phyloP scores from a whole-genome alignment of 2,329 filamentous ascomycete genomes.

The Macrophomina tecta region DNA sequence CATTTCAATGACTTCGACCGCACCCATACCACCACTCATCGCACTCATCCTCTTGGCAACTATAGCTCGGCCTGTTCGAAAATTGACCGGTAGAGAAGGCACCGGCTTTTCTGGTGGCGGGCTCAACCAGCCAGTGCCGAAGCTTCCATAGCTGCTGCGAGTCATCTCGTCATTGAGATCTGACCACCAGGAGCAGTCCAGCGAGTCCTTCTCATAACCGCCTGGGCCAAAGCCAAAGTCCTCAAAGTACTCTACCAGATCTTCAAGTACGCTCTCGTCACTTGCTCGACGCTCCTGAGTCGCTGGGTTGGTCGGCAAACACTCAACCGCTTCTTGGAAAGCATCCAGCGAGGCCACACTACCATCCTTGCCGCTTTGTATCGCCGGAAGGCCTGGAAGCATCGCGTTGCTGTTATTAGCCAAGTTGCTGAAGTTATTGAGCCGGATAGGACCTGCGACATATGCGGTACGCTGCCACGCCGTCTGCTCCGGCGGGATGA shows the following conservation, averaged over 20 bases:
- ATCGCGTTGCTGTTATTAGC: not conserved
- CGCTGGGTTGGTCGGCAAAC: conserved; percentile 1
- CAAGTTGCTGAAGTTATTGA: conserved; percentile 37
- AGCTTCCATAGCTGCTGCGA: conserved; percentile 3
- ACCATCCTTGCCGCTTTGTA: not conserved
- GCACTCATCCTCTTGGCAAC: conserved; percentile 6
- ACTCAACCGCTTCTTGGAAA: conserved; percentile 17
- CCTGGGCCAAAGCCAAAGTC: conserved; percentile 41
- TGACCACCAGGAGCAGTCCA: conserved; percentile 23
- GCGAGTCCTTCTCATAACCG: conserved; percentile 5
- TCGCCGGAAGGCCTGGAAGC: not conserved
- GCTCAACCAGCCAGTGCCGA: conserved; percentile 8
- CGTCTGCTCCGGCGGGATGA: conserved; percentile 41
- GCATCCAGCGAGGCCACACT: conserved; percentile 21
- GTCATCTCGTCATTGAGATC: conserved; percentile 32
- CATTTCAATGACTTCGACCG: conserved; percentile 15
- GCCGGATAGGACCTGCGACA: conserved; percentile 49
- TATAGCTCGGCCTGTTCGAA: conserved; percentile 4
- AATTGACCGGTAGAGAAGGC: conserved; percentile 11
- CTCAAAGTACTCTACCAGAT: conserved; percentile 51
- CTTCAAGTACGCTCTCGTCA: conserved; percentile 46
- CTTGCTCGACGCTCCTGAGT: conserved; percentile 36
- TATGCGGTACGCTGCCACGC: conserved; percentile 46
- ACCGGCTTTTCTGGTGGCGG: conserved; percentile 18
- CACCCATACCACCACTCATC: conserved; percentile 19